Percentiles rank a stretch among this genome's conserved stretches.
Evolutionary conservation across 805 yeast genomes (phyloP).

Genomic region (Myxozyma mucilagina): DNA sequence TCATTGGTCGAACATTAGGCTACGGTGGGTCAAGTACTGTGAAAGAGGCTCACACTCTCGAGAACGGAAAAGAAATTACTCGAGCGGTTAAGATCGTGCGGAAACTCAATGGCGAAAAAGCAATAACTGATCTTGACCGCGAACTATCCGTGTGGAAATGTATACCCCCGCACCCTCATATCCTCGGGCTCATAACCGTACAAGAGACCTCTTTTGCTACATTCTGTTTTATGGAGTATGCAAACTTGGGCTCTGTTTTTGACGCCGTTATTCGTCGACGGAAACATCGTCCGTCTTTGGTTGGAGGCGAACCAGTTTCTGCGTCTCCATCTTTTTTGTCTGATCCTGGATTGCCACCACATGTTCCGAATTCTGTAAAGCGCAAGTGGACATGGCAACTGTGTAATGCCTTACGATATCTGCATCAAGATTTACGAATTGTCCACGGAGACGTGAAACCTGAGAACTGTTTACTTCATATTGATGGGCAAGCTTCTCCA

Average conservation of each 20-base stretch:
- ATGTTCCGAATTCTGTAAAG: constrained; percentile 8
- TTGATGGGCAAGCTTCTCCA: constrained; percentile 27
- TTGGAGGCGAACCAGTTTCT: not conserved
- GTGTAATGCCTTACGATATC: constrained; percentile 57
- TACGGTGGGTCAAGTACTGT: constrained; percentile 90
- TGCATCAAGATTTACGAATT: constrained; percentile 61
- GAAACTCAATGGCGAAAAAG: constrained; percentile 42
- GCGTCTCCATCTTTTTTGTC: not conserved
- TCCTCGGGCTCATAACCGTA: constrained; percentile 62
- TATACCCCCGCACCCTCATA: constrained; percentile 57
- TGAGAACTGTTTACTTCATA: constrained; percentile 72
- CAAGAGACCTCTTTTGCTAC: constrained; percentile 60
- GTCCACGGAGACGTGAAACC: constrained; percentile 84
- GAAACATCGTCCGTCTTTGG: not conserved
- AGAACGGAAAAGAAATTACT: constrained; percentile 35
- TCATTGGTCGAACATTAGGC: constrained; percentile 73
- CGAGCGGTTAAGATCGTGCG: constrained; percentile 61
- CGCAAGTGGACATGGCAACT: constrained; percentile 49
- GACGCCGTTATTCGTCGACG: constrained; percentile 44
- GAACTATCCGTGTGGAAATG: constrained; percentile 78
- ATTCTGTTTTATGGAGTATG: constrained; percentile 69
- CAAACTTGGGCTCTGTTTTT: constrained; percentile 77
- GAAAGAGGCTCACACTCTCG: constrained; percentile 57
- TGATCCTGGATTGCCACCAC: not conserved
- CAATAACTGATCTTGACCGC: constrained; percentile 59